phyloP scores from a whole-genome alignment of 768 basidiomycete species.

The Mycena vulgaris region DNA sequence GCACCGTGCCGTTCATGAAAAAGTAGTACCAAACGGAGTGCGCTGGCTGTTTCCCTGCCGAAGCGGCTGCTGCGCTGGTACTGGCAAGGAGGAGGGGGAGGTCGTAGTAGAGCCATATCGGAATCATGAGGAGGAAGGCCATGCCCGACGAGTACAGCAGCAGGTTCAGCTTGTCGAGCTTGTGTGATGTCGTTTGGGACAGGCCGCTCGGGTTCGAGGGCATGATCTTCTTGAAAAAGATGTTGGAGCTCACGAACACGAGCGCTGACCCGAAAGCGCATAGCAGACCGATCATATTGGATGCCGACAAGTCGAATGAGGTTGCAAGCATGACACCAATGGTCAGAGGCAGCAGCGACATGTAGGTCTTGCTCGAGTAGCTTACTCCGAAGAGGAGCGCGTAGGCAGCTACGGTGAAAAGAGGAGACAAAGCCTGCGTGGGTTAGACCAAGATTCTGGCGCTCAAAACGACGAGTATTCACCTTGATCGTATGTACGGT shows the following conservation, averaged over 20 bases:
- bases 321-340: constrained; percentile 98
- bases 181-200: constrained; percentile 66
- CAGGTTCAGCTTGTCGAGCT: constrained; percentile 97
- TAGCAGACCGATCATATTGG: constrained; percentile 88
- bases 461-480: constrained; percentile 40
- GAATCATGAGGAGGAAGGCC: constrained; percentile 97
- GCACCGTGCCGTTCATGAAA: constrained; percentile 94
- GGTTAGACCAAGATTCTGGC: constrained; percentile 7
- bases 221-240: constrained; percentile 99
- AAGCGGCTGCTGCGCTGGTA: not conserved
- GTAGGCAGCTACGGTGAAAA: constrained; percentile 98
- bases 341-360: constrained; percentile 95
- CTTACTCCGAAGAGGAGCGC: constrained; percentile 94
- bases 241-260: constrained; percentile 98
- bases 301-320: constrained; percentile 92
- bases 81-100: constrained; percentile 75
- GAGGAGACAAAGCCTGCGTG: constrained; percentile 90
- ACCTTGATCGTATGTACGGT: constrained; percentile 99
- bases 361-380: constrained; percentile 92
- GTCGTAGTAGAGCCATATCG: constrained; percentile 94
- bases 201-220: constrained; percentile 69
- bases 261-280: constrained; percentile 98
- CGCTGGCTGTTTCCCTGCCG: constrained; percentile 62
- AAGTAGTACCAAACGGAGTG: constrained; percentile 87
- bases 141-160: constrained; percentile 94